Conservation (phyloP, 2,329 filamentous ascomycete species). For the Neurospora crassa region DNA sequence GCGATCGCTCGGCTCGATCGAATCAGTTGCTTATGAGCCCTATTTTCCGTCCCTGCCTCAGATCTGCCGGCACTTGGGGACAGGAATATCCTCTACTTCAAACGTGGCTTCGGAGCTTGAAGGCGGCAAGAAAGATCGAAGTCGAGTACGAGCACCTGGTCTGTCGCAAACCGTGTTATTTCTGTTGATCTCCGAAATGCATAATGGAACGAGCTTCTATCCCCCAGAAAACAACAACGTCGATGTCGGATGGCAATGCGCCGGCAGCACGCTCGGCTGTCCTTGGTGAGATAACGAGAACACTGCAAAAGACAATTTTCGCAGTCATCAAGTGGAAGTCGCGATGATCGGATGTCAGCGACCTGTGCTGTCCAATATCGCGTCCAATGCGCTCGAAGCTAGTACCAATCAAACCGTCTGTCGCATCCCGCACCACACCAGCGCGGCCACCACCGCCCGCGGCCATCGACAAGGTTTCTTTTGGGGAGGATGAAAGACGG, state of each 20-base stretch:
- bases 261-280: neutral
- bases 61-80: neutral
- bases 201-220: neutral
- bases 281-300: neutral
- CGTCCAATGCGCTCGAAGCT: neutral
- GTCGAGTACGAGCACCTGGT: neutral
- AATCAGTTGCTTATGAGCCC: neutral
- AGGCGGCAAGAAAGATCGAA: neutral
- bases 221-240: neutral
- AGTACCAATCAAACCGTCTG: neutral
- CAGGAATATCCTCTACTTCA: neutral
- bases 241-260: neutral
- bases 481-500: neutral
- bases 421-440: neutral
- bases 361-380: neutral
- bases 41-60: neutral
- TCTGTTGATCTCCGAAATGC: neutral
- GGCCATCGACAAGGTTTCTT: neutral
- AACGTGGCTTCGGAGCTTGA: neutral
- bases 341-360: neutral
- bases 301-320: neutral
- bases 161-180: neutral
- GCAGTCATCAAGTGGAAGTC: neutral
- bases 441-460: neutral
- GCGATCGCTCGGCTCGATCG: neutral